Conservation (phyloP, 1,284 basidiomycete species). For the Trichosporon asahii region DNA sequence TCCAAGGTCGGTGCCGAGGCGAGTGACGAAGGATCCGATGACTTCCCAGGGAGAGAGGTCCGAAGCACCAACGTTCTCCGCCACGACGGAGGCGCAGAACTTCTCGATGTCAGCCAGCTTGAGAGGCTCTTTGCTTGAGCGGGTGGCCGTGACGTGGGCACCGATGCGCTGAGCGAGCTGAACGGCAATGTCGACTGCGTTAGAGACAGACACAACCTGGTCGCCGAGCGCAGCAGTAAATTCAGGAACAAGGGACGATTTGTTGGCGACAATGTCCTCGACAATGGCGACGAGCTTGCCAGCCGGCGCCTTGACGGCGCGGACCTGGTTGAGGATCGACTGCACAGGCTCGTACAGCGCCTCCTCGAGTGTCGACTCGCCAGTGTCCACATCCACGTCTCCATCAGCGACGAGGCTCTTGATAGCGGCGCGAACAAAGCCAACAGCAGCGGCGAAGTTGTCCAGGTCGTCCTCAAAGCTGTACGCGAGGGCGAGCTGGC, state of each 20-base stretch:
- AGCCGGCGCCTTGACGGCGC: constrained; percentile 72
- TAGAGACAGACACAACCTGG: constrained; percentile 67
- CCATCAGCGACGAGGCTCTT: constrained; percentile 65
- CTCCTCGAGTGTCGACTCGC: constrained; percentile 66
- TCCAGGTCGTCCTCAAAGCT: constrained; percentile 86
- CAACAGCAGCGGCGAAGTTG: constrained; percentile 83
- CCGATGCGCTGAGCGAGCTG: constrained; percentile 85
- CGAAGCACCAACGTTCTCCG: constrained; percentile 32
- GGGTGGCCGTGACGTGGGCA: constrained; percentile 70
- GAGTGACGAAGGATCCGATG: constrained; percentile 64
- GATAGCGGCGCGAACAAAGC: constrained; percentile 80
- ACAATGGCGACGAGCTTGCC: constrained; percentile 81
- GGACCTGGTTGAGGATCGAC: constrained; percentile 72
- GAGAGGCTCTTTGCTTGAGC: constrained; percentile 70
- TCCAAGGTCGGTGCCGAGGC: constrained; percentile 67
- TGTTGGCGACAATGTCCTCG: constrained; percentile 70
- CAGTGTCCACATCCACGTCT: constrained; percentile 69
- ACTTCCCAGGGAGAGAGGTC: constrained; percentile 72
- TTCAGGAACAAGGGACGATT: constrained; percentile 66
- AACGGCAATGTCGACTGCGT: constrained; percentile 83
- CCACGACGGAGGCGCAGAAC: constrained; percentile 68
- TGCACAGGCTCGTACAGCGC: constrained; percentile 77
- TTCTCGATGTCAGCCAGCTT: constrained; percentile 66
- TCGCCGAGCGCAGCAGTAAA: constrained; percentile 68
- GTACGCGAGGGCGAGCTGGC: constrained; percentile 75